Percentiles rank a stretch among this genome's conserved stretches.
phyloP scores from a whole-genome alignment of 2,329 filamentous ascomycete species.

The Venturiaceae sp. region DNA sequence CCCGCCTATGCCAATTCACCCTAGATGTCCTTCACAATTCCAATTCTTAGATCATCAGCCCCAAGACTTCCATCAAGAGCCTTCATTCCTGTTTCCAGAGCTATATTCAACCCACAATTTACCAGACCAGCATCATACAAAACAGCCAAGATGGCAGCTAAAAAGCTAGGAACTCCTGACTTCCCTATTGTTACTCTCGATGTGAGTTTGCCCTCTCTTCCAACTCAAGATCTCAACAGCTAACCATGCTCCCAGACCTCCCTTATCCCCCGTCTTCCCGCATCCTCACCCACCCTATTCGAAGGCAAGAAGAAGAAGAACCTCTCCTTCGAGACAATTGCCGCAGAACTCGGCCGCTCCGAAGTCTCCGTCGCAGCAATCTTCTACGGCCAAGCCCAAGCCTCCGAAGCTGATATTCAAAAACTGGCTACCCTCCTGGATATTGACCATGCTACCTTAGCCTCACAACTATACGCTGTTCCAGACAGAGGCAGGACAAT shows the following conservation, averaged over 20 bases:
- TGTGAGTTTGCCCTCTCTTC: neutral
- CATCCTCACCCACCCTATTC: slow-evolving; percentile 65
- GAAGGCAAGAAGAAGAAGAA: slow-evolving; percentile 66
- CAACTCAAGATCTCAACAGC: neutral
- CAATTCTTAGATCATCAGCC: neutral
- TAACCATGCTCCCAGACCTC: slow-evolving; percentile 40
- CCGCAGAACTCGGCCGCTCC: slow-evolving; percentile 60
- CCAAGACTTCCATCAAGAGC: neutral
- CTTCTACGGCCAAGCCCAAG: slow-evolving; percentile 81
- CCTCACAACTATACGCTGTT: slow-evolving; percentile 52
- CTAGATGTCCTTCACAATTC: neutral
- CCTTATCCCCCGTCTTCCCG: slow-evolving; percentile 58
- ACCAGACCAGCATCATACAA: neutral
- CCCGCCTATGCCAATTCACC: neutral
- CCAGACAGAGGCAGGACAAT: slow-evolving; percentile 72
- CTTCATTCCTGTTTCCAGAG: neutral
- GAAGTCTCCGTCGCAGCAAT: slow-evolving; percentile 80
- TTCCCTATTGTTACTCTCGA: slow-evolving; percentile 4
- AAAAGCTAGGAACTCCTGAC: slow-evolving; percentile 3
- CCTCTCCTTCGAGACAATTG: slow-evolving; percentile 73
- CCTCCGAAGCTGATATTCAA: slow-evolving; percentile 58
- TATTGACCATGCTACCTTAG: slow-evolving; percentile 47
- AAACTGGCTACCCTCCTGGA: slow-evolving; percentile 58
- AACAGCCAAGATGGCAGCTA: slow-evolving; percentile 1
- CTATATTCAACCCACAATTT: neutral